Conservation (phyloP, 306 rosid genomes). For the Inga laurina region DNA sequence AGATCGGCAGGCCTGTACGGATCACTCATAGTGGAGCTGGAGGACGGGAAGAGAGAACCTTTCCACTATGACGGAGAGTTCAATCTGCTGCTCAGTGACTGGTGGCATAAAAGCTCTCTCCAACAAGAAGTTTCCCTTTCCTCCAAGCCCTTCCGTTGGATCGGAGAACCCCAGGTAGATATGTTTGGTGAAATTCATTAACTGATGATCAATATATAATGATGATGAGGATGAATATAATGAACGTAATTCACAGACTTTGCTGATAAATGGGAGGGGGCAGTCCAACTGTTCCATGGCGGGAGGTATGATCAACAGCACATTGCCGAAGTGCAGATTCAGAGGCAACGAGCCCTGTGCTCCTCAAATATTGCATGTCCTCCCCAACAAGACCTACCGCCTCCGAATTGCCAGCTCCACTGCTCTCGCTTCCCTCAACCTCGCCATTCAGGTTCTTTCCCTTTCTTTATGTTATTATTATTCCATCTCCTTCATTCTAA, state of each 20-base stretch:
- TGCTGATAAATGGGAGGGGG: conserved; percentile 75
- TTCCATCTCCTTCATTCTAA: no score
- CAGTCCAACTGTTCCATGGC: conserved; percentile 68
- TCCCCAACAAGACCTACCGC: conserved; percentile 65
- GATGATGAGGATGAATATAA: no score
- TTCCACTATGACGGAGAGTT: conserved; percentile 69
- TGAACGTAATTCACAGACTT: conserved; percentile 29
- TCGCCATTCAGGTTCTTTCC: conserved; percentile 46
- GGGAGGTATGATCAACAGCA: conserved; percentile 30
- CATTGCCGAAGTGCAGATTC: conserved; percentile 37
- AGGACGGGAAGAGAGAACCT: conserved; percentile 47
- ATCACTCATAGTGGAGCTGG: conserved; percentile 58
- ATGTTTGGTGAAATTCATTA: neutral
- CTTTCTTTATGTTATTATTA: no score
- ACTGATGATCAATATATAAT: no score
- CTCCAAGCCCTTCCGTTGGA: conserved; percentile 68
- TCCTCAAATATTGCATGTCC: conserved; percentile 49
- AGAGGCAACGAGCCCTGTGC: conserved; percentile 63
- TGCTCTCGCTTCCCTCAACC: conserved; percentile 66
- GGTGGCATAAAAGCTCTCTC: conserved; percentile 61
- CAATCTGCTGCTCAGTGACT: conserved; percentile 64
- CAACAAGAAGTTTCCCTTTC: conserved; percentile 62
- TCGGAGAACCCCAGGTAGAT: conserved; percentile 67
- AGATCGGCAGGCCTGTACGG: conserved; percentile 77
- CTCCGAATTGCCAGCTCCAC: conserved; percentile 73